Conservation (phyloP, 148 eudicot genomes). For the Agrostemma githago region DNA sequence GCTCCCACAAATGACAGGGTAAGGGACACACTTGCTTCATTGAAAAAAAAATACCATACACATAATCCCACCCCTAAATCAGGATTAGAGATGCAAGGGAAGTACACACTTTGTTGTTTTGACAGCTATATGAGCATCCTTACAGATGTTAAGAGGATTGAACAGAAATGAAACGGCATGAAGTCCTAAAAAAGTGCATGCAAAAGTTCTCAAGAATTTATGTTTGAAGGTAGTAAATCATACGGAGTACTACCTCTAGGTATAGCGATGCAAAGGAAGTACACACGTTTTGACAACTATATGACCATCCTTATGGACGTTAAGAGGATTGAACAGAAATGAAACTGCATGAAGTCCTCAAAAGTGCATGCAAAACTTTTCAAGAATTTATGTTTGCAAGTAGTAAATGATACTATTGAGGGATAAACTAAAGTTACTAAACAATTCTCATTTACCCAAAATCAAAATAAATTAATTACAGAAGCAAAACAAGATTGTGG, state of each 20-base stretch:
- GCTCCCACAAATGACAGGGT: neutral
- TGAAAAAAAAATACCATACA: neutral
- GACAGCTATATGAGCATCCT: constrained; percentile 1
- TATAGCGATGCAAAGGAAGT: neutral
- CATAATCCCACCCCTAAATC: neutral
- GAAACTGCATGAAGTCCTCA: neutral
- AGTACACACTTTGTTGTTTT: neutral
- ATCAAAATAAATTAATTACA: neutral
- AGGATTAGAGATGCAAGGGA: neutral
- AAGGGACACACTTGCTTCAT: neutral
- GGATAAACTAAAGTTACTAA: neutral
- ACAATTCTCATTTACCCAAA: neutral
- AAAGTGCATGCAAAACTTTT: neutral
- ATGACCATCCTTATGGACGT: neutral
- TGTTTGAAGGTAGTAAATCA: neutral
- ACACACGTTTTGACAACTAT: neutral
- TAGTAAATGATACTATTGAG: neutral
- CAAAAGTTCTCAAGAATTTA: neutral
- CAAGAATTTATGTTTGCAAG: neutral
- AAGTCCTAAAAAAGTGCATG: neutral
- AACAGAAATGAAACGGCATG: neutral
- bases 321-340: neutral
- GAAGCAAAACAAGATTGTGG: neutral
- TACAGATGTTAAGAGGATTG: neutral
- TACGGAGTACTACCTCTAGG: neutral